Evolutionary conservation across 108 stramenopile species (phyloP).

Genomic region (Skeletonema marinoi): DNA sequence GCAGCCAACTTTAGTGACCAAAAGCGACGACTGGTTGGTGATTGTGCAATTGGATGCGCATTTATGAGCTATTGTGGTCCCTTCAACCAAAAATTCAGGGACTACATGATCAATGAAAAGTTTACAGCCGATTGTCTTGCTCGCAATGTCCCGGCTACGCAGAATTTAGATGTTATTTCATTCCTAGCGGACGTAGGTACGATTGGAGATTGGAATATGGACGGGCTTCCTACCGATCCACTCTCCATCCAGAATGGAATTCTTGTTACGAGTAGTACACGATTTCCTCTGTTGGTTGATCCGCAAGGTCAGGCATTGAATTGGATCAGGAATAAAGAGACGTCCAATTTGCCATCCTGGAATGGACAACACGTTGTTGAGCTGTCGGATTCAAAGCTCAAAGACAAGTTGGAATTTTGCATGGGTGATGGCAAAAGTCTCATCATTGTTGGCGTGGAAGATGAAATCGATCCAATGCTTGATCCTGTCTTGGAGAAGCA

Average conservation of each 20-base stretch:
- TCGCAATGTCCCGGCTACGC: constrained; percentile 83
- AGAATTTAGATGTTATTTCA: constrained; percentile 76
- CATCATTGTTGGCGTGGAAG: constrained; percentile 89
- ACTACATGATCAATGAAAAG: constrained; percentile 82
- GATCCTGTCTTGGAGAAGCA: constrained; percentile 92
- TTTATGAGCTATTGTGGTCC: constrained; percentile 93
- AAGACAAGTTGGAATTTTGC: constrained; percentile 88
- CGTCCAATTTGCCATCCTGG: constrained; percentile 71
- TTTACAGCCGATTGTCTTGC: constrained; percentile 76
- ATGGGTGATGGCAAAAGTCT: constrained; percentile 87
- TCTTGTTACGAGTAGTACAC: constrained; percentile 85
- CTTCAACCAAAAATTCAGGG: constrained; percentile 89
- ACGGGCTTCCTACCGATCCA: constrained; percentile 88
- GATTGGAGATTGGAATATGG: constrained; percentile 90
- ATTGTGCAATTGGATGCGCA: constrained; percentile 90
- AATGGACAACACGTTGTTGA: constrained; percentile 59
- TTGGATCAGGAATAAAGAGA: constrained; percentile 86
- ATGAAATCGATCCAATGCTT: constrained; percentile 91
- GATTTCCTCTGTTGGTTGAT: constrained; percentile 88
- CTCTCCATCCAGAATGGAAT: constrained; percentile 93
- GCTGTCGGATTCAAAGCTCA: constrained; percentile 77
- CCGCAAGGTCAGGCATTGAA: constrained; percentile 91
- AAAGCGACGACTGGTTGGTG: constrained; percentile 87
- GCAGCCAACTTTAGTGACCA: constrained; percentile 81
- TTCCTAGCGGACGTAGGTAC: constrained; percentile 89